Percentiles rank a stretch among this genome's conserved stretches.
phyloP scores from a whole-genome alignment of 139 green algal genomes.

The Asterochloris sp. region DNA sequence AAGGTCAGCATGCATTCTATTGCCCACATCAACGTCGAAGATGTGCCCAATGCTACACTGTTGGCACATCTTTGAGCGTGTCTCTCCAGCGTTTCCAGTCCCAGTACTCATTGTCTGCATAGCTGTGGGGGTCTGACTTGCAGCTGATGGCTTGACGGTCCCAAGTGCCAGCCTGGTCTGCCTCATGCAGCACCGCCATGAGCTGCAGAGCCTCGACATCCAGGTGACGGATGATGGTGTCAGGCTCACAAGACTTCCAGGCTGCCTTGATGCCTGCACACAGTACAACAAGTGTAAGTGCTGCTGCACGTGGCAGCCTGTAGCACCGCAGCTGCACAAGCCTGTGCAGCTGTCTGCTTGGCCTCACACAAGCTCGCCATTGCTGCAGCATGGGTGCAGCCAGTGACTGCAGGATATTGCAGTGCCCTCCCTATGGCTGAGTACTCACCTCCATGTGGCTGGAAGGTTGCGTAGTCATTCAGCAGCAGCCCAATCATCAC shows the following conservation, averaged over 20 bases:
- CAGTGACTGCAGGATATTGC: background rate
- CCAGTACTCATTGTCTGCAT: slow-evolving; percentile 32
- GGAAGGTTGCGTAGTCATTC: slow-evolving; percentile 10
- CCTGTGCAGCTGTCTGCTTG: background rate
- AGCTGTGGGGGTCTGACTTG: slow-evolving; percentile 19
- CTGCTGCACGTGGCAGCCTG: background rate
- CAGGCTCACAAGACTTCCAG: slow-evolving; percentile 44
- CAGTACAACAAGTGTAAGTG: background rate
- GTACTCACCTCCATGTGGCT: background rate
- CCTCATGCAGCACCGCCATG: slow-evolving; percentile 35
- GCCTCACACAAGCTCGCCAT: background rate
- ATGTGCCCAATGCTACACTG: background rate
- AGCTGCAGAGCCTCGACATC: slow-evolving; percentile 51
- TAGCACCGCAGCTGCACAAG: background rate
- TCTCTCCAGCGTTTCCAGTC: slow-evolving; percentile 38
- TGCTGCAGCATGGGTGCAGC: too few species aligned
- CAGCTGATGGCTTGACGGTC: slow-evolving; percentile 37
- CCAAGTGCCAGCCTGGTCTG: slow-evolving; percentile 38
- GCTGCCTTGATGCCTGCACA: slow-evolving; percentile 48
- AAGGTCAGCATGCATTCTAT: too few species aligned
- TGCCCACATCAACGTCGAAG: too few species aligned
- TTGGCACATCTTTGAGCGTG: slow-evolving; percentile 11
- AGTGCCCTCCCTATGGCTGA: background rate
- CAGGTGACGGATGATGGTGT: slow-evolving; percentile 51
- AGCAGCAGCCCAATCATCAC: slow-evolving; percentile 54